Evolutionary conservation across 1,139 yeast genomes (phyloP), one percentile per base, ranked within the genome.

Genomic region (Sugiyamaella xylanicola): DNA sequence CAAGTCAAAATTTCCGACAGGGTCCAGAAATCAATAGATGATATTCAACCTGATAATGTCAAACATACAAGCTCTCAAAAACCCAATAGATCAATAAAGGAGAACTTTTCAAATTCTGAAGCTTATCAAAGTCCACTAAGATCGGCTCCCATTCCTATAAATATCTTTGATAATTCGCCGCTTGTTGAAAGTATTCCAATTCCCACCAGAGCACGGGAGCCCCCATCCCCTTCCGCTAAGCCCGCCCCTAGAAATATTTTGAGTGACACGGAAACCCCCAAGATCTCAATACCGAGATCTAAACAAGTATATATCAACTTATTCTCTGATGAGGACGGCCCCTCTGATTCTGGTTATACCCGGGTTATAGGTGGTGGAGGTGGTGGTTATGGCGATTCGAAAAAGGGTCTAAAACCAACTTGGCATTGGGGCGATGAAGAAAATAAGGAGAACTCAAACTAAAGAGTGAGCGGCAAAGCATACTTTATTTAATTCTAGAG

Each of bases 221-320:
- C 64, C 2, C 56, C 65, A 2, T 60, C 64, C 2, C 61, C 62
- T 5, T 55, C 63, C 8, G 58, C 63, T 19, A 59, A 57, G 52
- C 66, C 67, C 11, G 52, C 56, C 15, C 54, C 58, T 3, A 59
- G 66, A 35, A 51, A 59, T 1, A 52, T 63, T 16, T 3, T 2
- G 13, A 17, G 17, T 35, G 36, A 16, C 15, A 22, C 37, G 16
- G 3, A 29, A 7, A 2, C 7, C 21, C 19, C 35, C 7, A 15
- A 35, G 51, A 8, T 2, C 15, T 8, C 19, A 17, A 32, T 20
- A 7, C 39, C 47, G 11, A 15, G 49, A 25, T 15, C 49, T 19
- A 40, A 29, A 22, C 35, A 39, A 15, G 48, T 21, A 20, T 41
- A 48, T 29, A 32, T 42, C 19, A 53, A 29, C 21, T 46, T 49